Evolutionary conservation across 2,329 filamentous ascomycete species (phyloP).

Genomic region (Aspergillus costaricaensis): DNA sequence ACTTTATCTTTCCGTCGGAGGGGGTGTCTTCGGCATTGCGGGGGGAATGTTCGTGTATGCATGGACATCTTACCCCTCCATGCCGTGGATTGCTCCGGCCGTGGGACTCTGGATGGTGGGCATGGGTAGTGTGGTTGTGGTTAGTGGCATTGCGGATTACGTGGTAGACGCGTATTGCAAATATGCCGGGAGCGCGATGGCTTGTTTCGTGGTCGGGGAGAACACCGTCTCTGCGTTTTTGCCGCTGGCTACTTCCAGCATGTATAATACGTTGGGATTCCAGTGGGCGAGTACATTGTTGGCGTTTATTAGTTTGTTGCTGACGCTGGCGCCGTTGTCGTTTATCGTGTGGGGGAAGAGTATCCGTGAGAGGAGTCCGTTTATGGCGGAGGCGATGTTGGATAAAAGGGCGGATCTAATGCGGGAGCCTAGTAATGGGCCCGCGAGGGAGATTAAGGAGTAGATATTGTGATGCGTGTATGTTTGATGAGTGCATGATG

Average conservation of each 20-base stretch:
- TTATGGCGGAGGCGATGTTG: slow-evolving; percentile 11
- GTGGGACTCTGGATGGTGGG: slow-evolving; percentile 42
- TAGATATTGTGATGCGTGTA: too few species aligned
- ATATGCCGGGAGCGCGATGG: slow-evolving; percentile 52
- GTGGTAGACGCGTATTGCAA: slow-evolving; percentile 52
- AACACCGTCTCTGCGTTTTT: slow-evolving; percentile 48
- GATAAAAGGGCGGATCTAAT: slow-evolving; percentile 4
- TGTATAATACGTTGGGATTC: slow-evolving; percentile 41
- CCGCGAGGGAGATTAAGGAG: not conserved
- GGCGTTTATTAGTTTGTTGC: slow-evolving; percentile 39
- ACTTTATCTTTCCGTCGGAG: slow-evolving; percentile 45
- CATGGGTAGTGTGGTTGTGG: slow-evolving; percentile 45
- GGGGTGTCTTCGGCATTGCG: slow-evolving; percentile 35
- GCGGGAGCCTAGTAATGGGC: not conserved
- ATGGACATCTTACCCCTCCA: slow-evolving; percentile 35
- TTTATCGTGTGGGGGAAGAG: slow-evolving; percentile 12
- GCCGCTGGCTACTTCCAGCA: slow-evolving; percentile 42
- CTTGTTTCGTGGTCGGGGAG: slow-evolving; percentile 49
- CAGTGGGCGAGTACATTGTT: slow-evolving; percentile 45
- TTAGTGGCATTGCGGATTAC: slow-evolving; percentile 52
- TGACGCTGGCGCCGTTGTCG: slow-evolving; percentile 37
- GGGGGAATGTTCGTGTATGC: slow-evolving; percentile 42
- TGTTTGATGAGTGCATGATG: too few species aligned
- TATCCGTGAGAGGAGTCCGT: slow-evolving; percentile 4
- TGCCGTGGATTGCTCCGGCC: slow-evolving; percentile 41